These are phyloP conservation scores for Pseudogymnoascus sp. DNA, from an alignment of 2,329 filamentous ascomycete genomes.

Conservation along the genomic window DNA sequence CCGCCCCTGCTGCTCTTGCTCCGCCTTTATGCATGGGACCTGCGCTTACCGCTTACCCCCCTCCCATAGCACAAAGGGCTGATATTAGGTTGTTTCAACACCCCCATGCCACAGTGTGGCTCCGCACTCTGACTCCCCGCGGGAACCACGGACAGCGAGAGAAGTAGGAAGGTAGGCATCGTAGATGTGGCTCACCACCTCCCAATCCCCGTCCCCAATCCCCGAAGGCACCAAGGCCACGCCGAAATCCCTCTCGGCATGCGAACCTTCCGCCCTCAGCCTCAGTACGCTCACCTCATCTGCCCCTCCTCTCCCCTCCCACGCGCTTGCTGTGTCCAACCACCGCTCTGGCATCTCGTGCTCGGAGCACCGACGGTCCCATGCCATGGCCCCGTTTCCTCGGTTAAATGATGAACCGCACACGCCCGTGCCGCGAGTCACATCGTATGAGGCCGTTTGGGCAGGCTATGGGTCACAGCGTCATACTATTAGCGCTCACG, in stretches of 20 bases:
- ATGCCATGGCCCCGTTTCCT: not conserved
- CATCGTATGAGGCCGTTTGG: not conserved
- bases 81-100: not conserved
- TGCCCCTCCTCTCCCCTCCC: not conserved
- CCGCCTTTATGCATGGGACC: not conserved
- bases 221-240: not conserved
- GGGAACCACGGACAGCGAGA: not conserved
- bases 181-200: not conserved
- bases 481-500: not conserved
- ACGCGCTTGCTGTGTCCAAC: not conserved
- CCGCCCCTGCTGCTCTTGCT: not conserved
- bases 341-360: not conserved
- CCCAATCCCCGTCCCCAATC: not conserved
- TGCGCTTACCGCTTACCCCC: not conserved
- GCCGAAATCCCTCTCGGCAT: not conserved
- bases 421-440: not conserved
- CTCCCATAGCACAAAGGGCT: not conserved
- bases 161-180: not conserved
- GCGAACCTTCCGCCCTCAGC: not conserved
- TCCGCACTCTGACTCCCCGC: not conserved
- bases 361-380: too few species aligned
- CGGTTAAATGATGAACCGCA: not conserved
- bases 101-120: not conserved
- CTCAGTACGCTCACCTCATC: not conserved
- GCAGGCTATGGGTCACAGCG: not conserved